Base-by-base conservation (phyloP, 805 yeast species). In the Komagataella ulmi region DNA sequence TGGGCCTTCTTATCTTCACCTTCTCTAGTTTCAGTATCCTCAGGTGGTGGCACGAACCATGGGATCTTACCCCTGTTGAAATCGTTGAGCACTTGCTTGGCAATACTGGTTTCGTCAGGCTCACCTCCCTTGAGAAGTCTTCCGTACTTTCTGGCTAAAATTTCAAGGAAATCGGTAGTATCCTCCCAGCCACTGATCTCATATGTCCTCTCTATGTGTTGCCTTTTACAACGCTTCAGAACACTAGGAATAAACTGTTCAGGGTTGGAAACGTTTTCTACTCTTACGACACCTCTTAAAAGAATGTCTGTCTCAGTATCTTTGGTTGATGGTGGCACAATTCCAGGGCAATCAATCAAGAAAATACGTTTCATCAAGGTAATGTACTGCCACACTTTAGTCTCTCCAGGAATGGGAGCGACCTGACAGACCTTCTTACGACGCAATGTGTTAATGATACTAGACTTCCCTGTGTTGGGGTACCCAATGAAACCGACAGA, bases 331-430 rank as follows among this genome's bases (percentile, higher is more conserved):
- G 99, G 99, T 7, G 99, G 99, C 18, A 91, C 99, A 63, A 91
- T 91, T 70, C 99, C 99, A 2, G 99, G 99, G 74, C 99, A 93
- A 70, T 91, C 99, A 61, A 91, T 93, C 61, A 91, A 73, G 69
- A 90, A 91, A 50, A 91, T 91, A 58, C 91, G 79, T 75, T 91
- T 91, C 97, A 93, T 91, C 60, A 91, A 74, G 3, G 99, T 90
- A 61, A 91, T 90, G 72, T 91, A 91, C 73, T 91, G 99, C 99
- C 99, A 91, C 47, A 91, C 97, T 69, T 91, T 91, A 43, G 99
- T 91, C 66, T 91, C 99, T 66, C 99, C 99, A 30, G 99, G 99
- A 61, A 91, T 89, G 49, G 99, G 99, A 1, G 99, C 99, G 49
- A 91, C 98, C 47, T 77, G 83, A 72, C 98, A 93, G 48, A 91